These are phyloP conservation scores for Phylloporus arenicola DNA, from an alignment of 768 basidiomycete genomes.

Conservation along the genomic window DNA sequence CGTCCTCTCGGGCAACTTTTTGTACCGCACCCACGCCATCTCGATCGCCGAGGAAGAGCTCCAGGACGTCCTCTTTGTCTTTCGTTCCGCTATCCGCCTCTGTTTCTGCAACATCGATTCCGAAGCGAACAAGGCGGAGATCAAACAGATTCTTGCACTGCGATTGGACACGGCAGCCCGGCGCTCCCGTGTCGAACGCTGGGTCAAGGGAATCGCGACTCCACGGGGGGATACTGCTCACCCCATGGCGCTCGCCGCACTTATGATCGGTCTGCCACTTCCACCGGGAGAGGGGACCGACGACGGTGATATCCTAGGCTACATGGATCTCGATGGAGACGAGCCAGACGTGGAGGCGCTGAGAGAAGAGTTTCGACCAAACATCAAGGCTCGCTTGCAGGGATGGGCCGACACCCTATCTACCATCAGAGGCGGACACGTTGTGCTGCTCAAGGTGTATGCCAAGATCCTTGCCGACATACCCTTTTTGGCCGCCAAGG, in stretches of 20 bases:
- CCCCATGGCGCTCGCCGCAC: slow-evolving; percentile 58
- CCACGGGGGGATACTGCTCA: slow-evolving; percentile 34
- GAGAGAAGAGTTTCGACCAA: slow-evolving; percentile 55
- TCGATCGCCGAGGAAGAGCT: slow-evolving; percentile 51
- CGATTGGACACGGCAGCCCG: slow-evolving; percentile 36
- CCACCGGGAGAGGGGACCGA: slow-evolving; percentile 37
- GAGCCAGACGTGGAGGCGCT: slow-evolving; percentile 58
- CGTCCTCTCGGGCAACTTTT: slow-evolving; percentile 28
- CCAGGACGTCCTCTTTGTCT: slow-evolving; percentile 37
- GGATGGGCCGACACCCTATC: slow-evolving; percentile 47
- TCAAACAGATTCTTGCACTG: slow-evolving; percentile 44
- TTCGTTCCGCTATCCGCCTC: slow-evolving; percentile 39
- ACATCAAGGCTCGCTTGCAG: slow-evolving; percentile 50
- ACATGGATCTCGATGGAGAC: slow-evolving; percentile 45
- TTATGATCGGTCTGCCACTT: slow-evolving; percentile 54
- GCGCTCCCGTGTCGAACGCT: slow-evolving; percentile 43
- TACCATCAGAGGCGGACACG: slow-evolving; percentile 35
- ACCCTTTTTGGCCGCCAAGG: slow-evolving; percentile 50
- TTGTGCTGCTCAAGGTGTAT: slow-evolving; percentile 39
- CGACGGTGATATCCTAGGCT: slow-evolving; percentile 44
- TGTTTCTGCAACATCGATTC: slow-evolving; percentile 47
- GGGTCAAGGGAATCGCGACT: slow-evolving; percentile 47
- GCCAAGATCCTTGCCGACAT: slow-evolving; percentile 43
- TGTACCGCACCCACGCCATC: slow-evolving; percentile 31
- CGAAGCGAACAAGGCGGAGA: slow-evolving; percentile 34